phyloP scores from a whole-genome alignment of 2,329 filamentous ascomycete species.

The Ophiostoma ips region DNA sequence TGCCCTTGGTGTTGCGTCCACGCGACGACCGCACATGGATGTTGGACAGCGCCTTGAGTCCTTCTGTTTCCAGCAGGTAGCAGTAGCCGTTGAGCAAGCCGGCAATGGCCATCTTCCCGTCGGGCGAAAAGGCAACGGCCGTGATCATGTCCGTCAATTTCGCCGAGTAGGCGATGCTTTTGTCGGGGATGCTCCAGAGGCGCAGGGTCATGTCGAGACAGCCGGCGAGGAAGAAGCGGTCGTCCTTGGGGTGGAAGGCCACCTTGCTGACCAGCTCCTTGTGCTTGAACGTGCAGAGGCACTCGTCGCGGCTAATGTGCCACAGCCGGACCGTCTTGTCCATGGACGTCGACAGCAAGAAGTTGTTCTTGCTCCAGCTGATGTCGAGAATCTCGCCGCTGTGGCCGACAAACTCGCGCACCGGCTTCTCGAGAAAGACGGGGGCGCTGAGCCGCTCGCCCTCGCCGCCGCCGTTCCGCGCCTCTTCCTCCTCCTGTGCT shows the following conservation, averaged over 20 bases:
- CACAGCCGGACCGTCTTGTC: constrained; percentile 93
- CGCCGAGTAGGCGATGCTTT: constrained; percentile 71
- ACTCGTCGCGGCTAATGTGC: constrained; percentile 77
- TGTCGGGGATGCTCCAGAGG: constrained; percentile 95
- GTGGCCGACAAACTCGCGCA: constrained; percentile 72
- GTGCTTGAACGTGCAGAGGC: constrained; percentile 86
- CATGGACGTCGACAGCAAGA: constrained; percentile 90
- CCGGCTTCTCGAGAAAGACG: constrained; percentile 69
- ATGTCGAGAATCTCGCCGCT: constrained; percentile 76
- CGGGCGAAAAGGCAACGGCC: constrained; percentile 82
- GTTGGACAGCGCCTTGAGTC: constrained; percentile 68
- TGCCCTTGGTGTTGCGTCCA: constrained; percentile 88
- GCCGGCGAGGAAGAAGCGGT: constrained; percentile 91
- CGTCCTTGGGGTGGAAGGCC: constrained; percentile 84
- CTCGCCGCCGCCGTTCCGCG: constrained; percentile 28
- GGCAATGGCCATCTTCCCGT: constrained; percentile 79
- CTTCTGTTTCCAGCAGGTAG: constrained; percentile 85
- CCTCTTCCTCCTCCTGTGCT: constrained; percentile 58
- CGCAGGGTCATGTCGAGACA: constrained; percentile 79
- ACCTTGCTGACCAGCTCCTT: constrained; percentile 92
- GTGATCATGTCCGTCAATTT: constrained; percentile 80
- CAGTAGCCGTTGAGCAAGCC: constrained; percentile 77
- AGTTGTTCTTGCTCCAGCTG: constrained; percentile 99
- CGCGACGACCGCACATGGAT: constrained; percentile 87
- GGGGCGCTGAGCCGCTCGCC: constrained; percentile 67